These are phyloP conservation scores for Hymenoscyphus scutula DNA, from an alignment of 2,329 filamentous ascomycete species.

Conservation along the genomic window DNA sequence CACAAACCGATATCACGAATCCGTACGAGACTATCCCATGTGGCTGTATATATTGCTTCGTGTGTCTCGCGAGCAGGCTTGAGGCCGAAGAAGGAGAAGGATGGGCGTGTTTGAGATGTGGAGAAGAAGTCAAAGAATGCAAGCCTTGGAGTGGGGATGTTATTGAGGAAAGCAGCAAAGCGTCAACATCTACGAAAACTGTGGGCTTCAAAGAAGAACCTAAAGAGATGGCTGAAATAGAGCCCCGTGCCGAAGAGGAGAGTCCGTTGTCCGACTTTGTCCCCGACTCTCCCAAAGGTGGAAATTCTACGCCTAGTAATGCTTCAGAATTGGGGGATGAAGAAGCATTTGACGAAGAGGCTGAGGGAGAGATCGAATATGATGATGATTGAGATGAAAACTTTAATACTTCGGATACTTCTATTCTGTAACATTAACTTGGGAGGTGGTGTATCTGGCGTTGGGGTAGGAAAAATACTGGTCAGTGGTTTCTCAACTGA, in stretches of 20 bases:
- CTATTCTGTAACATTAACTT: background rate
- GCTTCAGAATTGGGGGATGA: slow-evolving; percentile 27
- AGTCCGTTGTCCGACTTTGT: slow-evolving; percentile 30
- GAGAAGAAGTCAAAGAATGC: slow-evolving; percentile 78
- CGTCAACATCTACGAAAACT: slow-evolving; percentile 47
- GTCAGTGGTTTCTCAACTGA: background rate
- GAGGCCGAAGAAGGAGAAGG: slow-evolving; percentile 93
- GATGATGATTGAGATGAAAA: slow-evolving; percentile 15
- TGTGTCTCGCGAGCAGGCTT: slow-evolving; percentile 85
- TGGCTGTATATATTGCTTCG: slow-evolving; percentile 92
- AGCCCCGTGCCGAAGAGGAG: slow-evolving; percentile 25
- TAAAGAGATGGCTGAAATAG: slow-evolving; percentile 22
- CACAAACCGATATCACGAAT: slow-evolving; percentile 91
- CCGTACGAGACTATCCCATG: slow-evolving; percentile 90
- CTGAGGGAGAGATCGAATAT: slow-evolving; percentile 27
- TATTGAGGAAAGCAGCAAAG: slow-evolving; percentile 51
- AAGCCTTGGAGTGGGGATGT: slow-evolving; percentile 91
- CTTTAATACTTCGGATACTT: background rate
- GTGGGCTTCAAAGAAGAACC: slow-evolving; percentile 58
- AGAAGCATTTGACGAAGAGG: slow-evolving; percentile 33
- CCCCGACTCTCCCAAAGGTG: slow-evolving; percentile 18
- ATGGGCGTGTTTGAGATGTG: slow-evolving; percentile 88
- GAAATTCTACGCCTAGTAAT: slow-evolving; percentile 21
- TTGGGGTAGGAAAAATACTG: background rate
- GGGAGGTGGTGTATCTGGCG: slow-evolving; percentile 5